Evolutionary conservation across 495 filamentous ascomycete genomes (phyloP).

Genomic region (Baudoinia panamericana): DNA sequence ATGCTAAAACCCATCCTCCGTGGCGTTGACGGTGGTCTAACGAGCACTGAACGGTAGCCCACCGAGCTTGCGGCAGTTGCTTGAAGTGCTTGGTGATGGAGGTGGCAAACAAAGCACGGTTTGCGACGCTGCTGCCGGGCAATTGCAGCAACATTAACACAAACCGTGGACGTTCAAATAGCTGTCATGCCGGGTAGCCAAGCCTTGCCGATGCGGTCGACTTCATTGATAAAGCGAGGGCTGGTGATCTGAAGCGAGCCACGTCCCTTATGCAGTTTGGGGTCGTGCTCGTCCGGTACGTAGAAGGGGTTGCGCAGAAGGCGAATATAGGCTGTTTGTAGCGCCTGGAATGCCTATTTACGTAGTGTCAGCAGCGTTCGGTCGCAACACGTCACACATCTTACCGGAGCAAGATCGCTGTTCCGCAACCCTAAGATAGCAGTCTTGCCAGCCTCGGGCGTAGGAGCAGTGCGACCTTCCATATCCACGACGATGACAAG

Average conservation of each 20-base stretch:
- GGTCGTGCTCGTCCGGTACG: constrained; percentile 69
- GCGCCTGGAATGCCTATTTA: constrained; percentile 65
- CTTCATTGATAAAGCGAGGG: constrained; percentile 64
- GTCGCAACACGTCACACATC: constrained; percentile 21
- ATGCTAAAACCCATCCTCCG: too few relatives aligned
- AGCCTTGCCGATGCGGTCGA: constrained; percentile 65
- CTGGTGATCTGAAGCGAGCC: constrained; percentile 62
- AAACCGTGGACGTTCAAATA: background rate
- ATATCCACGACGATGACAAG: constrained; percentile 82
- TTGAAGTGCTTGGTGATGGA: too few relatives aligned
- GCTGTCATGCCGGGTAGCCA: constrained; percentile 44
- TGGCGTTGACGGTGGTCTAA: too few relatives aligned
- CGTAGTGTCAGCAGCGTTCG: background rate
- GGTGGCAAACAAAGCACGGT: too few relatives aligned
- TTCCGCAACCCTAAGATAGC: constrained; percentile 52
- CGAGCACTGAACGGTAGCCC: too few relatives aligned
- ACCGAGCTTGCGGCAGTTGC: too few relatives aligned
- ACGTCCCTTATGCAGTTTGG: constrained; percentile 30
- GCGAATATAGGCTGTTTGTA: constrained; percentile 81
- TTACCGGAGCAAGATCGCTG: constrained; percentile 65
- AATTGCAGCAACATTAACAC: too few relatives aligned
- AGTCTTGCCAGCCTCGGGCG: constrained; percentile 26
- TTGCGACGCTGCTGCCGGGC: too few relatives aligned
- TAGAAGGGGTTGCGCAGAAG: constrained; percentile 93
- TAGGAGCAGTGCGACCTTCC: constrained; percentile 42